Conservation (phyloP, 768 basidiomycete species). For the Serendipita sp. region DNA sequence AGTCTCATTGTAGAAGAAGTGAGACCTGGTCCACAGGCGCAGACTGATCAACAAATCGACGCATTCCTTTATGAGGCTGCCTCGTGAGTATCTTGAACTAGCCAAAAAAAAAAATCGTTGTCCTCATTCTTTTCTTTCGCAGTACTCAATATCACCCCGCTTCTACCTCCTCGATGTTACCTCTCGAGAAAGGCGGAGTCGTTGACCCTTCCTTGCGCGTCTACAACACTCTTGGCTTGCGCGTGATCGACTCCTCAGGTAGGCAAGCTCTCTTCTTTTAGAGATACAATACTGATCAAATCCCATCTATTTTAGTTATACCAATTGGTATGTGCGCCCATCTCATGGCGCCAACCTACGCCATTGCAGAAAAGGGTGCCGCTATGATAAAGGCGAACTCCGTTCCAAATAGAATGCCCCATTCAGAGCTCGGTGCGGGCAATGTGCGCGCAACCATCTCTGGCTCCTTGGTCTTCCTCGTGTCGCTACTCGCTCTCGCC, state of each 20-base stretch:
- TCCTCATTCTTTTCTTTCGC: background rate
- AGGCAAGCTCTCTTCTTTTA: background rate
- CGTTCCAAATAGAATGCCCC: background rate
- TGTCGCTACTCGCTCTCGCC: background rate
- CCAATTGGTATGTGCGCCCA: conserved; percentile 12
- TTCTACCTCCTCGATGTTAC: conserved; percentile 25
- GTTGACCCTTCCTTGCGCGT: conserved; percentile 10
- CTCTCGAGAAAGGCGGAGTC: conserved; percentile 20
- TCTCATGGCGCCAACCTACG: conserved; percentile 14
- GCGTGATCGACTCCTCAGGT: conserved; percentile 8
- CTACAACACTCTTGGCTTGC: conserved; percentile 8
- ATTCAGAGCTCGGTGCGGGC: background rate
- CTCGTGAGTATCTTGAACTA: background rate
- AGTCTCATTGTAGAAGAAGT: conserved; percentile 9
- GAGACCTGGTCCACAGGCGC: conserved; percentile 2
- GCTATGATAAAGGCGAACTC: conserved; percentile 16
- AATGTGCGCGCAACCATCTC: background rate
- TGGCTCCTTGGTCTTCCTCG: background rate
- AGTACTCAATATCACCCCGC: conserved; percentile 4
- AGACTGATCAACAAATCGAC: conserved; percentile 22
- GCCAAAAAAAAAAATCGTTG: background rate
- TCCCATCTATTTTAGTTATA: background rate
- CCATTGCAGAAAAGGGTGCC: conserved; percentile 17
- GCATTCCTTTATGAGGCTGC: conserved; percentile 28
- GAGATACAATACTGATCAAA: no score